These are phyloP conservation scores for Kwoniella pini DNA, from an alignment of 768 basidiomycete genomes.

Conservation along the genomic window DNA sequence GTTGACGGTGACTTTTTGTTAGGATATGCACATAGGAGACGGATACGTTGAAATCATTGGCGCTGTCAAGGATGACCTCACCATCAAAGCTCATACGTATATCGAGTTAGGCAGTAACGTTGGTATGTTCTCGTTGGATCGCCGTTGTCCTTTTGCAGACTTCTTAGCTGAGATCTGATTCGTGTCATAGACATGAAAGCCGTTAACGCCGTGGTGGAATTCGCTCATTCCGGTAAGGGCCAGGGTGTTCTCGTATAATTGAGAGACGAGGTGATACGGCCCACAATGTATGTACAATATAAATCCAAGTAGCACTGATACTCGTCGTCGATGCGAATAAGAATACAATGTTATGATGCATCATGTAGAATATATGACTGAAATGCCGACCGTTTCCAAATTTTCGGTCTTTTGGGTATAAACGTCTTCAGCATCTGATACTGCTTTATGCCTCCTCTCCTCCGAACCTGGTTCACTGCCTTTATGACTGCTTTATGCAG, in stretches of 20 bases:
- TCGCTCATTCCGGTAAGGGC: constrained; percentile 42
- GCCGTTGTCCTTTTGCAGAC: not conserved
- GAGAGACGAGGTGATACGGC: not conserved
- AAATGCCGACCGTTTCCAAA: too few species aligned
- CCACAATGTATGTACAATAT: not conserved
- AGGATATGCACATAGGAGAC: constrained; percentile 60
- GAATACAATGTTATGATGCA: constrained; percentile 28
- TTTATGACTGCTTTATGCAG: constrained; percentile 25
- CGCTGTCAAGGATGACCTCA: constrained; percentile 61
- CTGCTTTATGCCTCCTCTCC: too few species aligned
- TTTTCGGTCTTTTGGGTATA: too few species aligned
- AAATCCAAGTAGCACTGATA: not conserved
- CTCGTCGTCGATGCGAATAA: not conserved
- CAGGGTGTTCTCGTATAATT: constrained; percentile 39
- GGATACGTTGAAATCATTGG: constrained; percentile 71
- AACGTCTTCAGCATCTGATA: too few species aligned
- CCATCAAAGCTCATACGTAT: constrained; percentile 61
- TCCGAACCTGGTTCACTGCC: too few species aligned
- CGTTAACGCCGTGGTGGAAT: constrained; percentile 43
- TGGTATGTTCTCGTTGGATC: constrained; percentile 58
- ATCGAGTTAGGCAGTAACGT: constrained; percentile 66
- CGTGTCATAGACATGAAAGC: constrained; percentile 46
- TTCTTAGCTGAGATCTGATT: not conserved
- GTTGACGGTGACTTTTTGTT: not conserved
- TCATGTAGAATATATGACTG: not conserved